A percentile compares a stretch with the other conserved stretches of the same genome.
These are phyloP conservation scores for Penicillium cataractarum DNA, from an alignment of 495 filamentous ascomycete species.

Conservation along the genomic window DNA sequence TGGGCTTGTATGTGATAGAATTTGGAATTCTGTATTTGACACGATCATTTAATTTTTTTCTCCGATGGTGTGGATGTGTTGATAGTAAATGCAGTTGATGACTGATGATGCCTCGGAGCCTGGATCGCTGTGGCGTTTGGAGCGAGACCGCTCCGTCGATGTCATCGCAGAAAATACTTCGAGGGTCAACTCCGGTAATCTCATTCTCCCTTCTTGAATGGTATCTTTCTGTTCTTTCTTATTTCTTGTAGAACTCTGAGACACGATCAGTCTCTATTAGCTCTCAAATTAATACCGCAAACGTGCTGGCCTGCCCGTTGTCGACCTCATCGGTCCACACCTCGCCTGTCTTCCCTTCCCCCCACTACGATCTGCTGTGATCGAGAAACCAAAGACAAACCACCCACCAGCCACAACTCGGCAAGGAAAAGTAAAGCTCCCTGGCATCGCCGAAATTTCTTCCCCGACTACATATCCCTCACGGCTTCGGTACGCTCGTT, in stretches of 20 bases:
- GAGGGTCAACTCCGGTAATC: constrained; percentile 13
- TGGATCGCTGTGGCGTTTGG: constrained; percentile 32
- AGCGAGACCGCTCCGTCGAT: constrained; percentile 39
- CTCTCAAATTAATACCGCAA: constrained; percentile 4
- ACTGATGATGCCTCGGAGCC: constrained; percentile 13
- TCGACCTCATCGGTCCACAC: constrained; percentile 28
- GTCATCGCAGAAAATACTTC: constrained; percentile 29
- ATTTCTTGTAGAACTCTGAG: not conserved
- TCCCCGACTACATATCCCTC: constrained; percentile 7
- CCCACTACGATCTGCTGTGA: constrained; percentile 30
- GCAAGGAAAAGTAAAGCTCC: not conserved
- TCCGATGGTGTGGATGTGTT: not conserved
- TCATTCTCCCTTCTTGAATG: not conserved
- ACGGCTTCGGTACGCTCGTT: constrained; percentile 13
- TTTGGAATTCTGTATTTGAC: constrained; percentile 34
- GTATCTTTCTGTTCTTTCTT: constrained; percentile 3
- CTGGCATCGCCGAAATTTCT: not conserved
- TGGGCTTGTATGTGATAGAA: constrained; percentile 47
- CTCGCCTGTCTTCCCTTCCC: constrained; percentile 23
- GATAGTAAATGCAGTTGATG: not conserved
- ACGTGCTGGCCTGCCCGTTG: constrained; percentile 17
- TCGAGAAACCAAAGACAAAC: not conserved
- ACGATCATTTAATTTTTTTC: constrained; percentile 8
- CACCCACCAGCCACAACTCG: not conserved
- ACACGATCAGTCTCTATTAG: not conserved